Base-by-base conservation (phyloP, 163 green algal species). In the Scenedesmus sp. region DNA sequence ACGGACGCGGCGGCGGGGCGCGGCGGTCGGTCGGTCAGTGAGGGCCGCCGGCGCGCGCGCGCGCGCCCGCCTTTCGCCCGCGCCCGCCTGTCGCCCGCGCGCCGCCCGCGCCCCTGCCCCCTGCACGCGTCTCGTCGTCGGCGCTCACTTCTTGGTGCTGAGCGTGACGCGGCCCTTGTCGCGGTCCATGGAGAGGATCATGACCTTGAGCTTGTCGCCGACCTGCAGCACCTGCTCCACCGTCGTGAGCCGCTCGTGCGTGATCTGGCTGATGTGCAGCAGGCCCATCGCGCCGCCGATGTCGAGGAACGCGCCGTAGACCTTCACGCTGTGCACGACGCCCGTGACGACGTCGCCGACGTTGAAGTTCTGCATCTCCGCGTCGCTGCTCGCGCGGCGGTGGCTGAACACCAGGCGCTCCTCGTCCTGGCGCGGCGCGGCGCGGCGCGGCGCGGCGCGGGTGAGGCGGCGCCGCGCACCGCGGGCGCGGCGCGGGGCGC, bases 101-200 rank as follows among this genome's bases (percentile, higher is more conserved):
- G 84, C 94, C 11, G 92, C 89, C 90, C 99, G 96, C 70, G 99
- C 91, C 89, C n/a, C n/a, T n/a, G n/a, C n/a, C n/a, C n/a, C n/a
- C n/a, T n/a, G n/a, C n/a, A n/a, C n/a, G n/a, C n/a, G n/a, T n/a
- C n/a, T n/a, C n/a, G n/a, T n/a, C n/a, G n/a, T n/a, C n/a, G n/a
- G n/a, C n/a, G n/a, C n/a, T n/a, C n/a, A n/a, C n/a, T 98, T 99
- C 87, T 97, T 97, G n/a, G 97, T 99, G 73, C 90, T 96, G 62
- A 99, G 87, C 39, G 89, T 93, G 42, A 99, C 80, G 36, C 96
- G 91, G 63, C 92, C 90, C 7, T 88, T 85, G 48, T 97, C 91
- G 10, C 78, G 83, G 86, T 99, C 96, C 70, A 97, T 88, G 79
- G 82, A 95, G 76, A 99, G 85, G 50, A 99, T 89, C 94, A 99